Evolutionary conservation across 192 early-diverging fungal species (phyloP).

Genomic region (Gonapodya prolifera): DNA sequence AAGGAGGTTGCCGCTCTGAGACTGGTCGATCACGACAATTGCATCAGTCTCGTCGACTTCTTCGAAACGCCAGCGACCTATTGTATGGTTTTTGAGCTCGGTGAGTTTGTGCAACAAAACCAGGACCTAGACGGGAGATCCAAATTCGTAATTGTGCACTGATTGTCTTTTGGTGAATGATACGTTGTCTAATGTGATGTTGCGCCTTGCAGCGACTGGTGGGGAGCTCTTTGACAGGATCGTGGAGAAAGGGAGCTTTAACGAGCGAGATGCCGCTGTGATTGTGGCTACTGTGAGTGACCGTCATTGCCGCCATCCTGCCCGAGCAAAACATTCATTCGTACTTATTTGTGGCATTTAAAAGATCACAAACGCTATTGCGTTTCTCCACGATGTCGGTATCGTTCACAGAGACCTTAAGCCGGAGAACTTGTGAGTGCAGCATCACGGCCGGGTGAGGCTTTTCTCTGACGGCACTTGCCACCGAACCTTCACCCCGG

Average conservation of each 20-base stretch:
- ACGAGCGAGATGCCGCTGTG: constrained; percentile 53
- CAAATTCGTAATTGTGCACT: neutral
- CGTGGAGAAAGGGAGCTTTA: constrained; percentile 54
- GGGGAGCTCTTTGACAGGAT: constrained; percentile 93
- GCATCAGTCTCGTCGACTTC: neutral
- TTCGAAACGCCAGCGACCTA: neutral
- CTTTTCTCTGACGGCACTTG: too few relatives aligned
- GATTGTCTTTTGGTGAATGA: neutral
- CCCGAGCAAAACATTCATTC: too few relatives aligned
- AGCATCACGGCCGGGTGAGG: too few relatives aligned
- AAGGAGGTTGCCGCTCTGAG: neutral
- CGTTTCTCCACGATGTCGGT: constrained; percentile 65
- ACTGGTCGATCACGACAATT: neutral
- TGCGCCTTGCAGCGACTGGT: constrained; percentile 19
- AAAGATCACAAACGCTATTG: neutral
- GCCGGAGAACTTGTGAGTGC: constrained; percentile 50
- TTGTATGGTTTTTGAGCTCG: constrained; percentile 2
- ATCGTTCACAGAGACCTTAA: constrained; percentile 96
- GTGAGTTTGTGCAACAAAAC: too few relatives aligned
- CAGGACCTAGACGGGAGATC: neutral
- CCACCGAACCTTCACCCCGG: too few relatives aligned
- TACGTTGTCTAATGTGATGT: neutral
- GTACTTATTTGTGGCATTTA: neutral
- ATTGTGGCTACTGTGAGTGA: constrained; percentile 5
- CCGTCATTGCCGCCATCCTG: too few relatives aligned